Percentiles rank a stretch among this genome's conserved stretches.
These are phyloP conservation scores for Porodaedalea pini DNA, from an alignment of 1,284 basidiomycete species.

Conservation along the genomic window DNA sequence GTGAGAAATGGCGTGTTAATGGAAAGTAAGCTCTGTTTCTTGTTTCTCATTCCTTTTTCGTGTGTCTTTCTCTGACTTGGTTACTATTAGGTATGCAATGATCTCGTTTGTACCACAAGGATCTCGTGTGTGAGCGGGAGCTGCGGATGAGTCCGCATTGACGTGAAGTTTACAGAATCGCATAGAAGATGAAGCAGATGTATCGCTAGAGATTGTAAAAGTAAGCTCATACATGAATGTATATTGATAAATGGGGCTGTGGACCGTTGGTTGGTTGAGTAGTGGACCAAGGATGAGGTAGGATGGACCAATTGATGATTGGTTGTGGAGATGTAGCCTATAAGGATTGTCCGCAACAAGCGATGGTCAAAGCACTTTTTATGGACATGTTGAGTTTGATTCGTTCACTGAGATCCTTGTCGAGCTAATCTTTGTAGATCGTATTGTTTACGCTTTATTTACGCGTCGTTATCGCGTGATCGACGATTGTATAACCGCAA, in stretches of 20 bases:
- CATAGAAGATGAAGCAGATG: background rate
- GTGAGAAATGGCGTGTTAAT: slow-evolving; percentile 75
- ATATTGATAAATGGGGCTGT: no score
- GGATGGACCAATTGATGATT: no score
- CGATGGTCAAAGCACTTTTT: no score
- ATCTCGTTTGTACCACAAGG: slow-evolving; percentile 37
- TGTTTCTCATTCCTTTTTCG: background rate
- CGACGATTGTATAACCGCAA: background rate
- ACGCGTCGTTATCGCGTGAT: background rate
- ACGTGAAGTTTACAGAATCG: background rate
- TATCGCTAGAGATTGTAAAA: no score
- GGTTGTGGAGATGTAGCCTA: no score
- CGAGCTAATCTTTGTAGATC: no score
- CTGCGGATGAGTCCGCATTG: background rate
- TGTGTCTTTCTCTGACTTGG: background rate
- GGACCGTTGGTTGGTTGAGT: no score
- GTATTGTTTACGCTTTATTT: background rate
- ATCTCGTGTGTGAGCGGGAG: background rate
- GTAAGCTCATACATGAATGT: no score
- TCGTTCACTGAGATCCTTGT: no score
- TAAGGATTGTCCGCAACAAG: no score
- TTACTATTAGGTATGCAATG: slow-evolving; percentile 40
- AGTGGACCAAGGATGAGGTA: no score
- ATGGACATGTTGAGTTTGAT: no score
- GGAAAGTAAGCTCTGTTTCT: slow-evolving; percentile 59